These are phyloP conservation scores for Leishmania tarentolae DNA, from an alignment of 208 protist species.

Conservation along the genomic window DNA sequence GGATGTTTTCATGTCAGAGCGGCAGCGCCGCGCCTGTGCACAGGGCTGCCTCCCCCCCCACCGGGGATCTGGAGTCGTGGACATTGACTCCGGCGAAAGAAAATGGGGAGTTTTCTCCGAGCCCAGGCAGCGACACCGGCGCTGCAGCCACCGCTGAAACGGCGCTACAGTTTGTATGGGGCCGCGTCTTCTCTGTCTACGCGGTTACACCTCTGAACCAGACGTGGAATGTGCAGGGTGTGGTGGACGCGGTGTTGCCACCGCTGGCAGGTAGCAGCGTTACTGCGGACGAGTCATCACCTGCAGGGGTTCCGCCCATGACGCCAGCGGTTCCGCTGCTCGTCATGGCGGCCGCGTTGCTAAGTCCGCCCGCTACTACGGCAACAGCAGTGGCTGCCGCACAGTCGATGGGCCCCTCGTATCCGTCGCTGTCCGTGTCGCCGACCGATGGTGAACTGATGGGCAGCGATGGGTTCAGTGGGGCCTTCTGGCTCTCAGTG, in stretches of 20 bases:
- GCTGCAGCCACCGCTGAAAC: not conserved
- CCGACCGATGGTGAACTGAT: not conserved
- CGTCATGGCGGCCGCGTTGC: conserved; percentile 55
- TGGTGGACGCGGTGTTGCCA: conserved; percentile 60
- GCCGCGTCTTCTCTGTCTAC: conserved; percentile 58
- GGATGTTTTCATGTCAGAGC: not conserved
- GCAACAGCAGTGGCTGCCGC: not conserved
- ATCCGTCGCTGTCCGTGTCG: not conserved
- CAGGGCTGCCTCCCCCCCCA: no score
- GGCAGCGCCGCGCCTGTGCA: not conserved
- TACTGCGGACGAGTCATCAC: not conserved
- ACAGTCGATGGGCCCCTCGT: not conserved
- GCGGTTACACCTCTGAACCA: conserved; percentile 67
- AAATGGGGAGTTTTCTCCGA: conserved; percentile 5
- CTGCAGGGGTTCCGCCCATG: not conserved
- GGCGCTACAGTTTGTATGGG: conserved; percentile 46
- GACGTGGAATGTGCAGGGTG: conserved; percentile 61
- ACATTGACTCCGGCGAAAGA: conserved; percentile 2
- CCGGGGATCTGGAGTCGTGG: conserved; percentile 3
- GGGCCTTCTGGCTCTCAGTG: conserved; percentile 7
- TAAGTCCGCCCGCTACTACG: conserved; percentile 41
- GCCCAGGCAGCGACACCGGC: not conserved
- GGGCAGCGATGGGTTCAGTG: not conserved
- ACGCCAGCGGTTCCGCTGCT: conserved; percentile 32
- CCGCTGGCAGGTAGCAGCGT: not conserved